phyloP scores from a whole-genome alignment of 352 stramenopile genomes.

The Phytophthora constricta region DNA sequence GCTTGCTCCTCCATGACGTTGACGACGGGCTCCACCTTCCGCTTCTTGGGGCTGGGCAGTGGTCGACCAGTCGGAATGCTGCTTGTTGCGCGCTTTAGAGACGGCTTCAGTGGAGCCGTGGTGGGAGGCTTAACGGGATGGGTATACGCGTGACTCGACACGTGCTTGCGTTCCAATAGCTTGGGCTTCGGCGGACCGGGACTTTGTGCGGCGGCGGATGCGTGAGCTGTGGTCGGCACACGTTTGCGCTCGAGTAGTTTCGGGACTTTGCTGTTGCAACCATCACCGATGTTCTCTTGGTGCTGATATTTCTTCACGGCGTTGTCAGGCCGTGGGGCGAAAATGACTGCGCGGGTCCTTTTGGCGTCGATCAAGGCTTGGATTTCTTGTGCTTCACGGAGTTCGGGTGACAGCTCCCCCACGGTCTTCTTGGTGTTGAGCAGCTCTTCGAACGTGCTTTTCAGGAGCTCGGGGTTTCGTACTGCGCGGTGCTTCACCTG shows the following conservation, averaged over 20 bases:
- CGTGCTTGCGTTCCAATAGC: neutral
- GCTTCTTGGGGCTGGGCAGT: neutral
- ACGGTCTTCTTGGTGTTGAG: neutral
- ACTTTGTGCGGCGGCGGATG: too few species aligned
- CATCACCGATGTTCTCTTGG: too few species aligned
- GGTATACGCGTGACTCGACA: neutral
- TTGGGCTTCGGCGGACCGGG: neutral
- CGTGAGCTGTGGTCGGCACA: too few species aligned
- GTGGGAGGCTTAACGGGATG: neutral
- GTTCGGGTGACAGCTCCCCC: neutral
- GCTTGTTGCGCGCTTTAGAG: too few species aligned
- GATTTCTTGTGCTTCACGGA: neutral
- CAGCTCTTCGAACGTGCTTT: neutral
- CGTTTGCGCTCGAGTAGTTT: too few species aligned
- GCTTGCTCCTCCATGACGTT: neutral
- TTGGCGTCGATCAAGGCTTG: neutral
- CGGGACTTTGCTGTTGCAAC: too few species aligned
- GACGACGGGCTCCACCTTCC: neutral
- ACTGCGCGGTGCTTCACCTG: slow-evolving; percentile 1
- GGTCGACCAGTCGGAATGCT: neutral
- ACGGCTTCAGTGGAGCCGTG: too few species aligned
- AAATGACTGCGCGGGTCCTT: neutral
- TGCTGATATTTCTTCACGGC: too few species aligned
- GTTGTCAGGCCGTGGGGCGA: neutral
- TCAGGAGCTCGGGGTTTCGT: neutral